Percentiles rank a stretch among this genome's conserved stretches.
Evolutionary conservation across 2,329 filamentous ascomycete species (phyloP).

Genomic region (Tolypocladium tundrense): DNA sequence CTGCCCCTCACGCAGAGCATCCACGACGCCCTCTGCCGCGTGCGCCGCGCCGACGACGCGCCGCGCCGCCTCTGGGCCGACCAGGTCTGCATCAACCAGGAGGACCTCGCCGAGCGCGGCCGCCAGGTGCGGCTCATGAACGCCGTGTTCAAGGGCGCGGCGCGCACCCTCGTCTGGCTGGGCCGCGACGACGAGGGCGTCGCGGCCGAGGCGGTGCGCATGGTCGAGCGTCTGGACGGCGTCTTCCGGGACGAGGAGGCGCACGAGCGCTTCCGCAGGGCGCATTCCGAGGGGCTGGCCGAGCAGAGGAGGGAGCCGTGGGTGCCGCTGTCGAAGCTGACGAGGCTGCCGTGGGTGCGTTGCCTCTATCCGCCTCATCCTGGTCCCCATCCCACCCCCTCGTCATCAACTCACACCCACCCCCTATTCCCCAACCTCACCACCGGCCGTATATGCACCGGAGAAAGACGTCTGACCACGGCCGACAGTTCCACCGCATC

Average conservation of each 20-base stretch:
- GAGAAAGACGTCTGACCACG: not conserved
- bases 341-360: slow-evolving; percentile 22
- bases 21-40: slow-evolving; percentile 17
- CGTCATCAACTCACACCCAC: not conserved
- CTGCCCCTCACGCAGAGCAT: slow-evolving; percentile 20
- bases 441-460: not conserved
- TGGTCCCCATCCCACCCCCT: not conserved
- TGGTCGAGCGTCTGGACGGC: slow-evolving; percentile 15
- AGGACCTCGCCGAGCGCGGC: slow-evolving; percentile 21
- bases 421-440: not conserved
- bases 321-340: slow-evolving; percentile 21
- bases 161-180: slow-evolving; percentile 24
- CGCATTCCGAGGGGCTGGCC: slow-evolving; percentile 18
- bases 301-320: slow-evolving; percentile 17
- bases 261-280: slow-evolving; percentile 16
- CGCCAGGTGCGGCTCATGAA: slow-evolving; percentile 29
- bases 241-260: slow-evolving; percentile 19
- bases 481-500: slow-evolving; percentile 20
- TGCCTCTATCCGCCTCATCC: not conserved
- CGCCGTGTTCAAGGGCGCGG: slow-evolving; percentile 22
- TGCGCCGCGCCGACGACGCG: slow-evolving; percentile 10
- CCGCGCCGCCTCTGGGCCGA: slow-evolving; percentile 26
- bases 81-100: slow-evolving; percentile 30
- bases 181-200: slow-evolving; percentile 17
- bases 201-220: slow-evolving; percentile 15